Base-by-base conservation (phyloP, 495 filamentous ascomycete genomes). In the Podospora pseudocomata region DNA sequence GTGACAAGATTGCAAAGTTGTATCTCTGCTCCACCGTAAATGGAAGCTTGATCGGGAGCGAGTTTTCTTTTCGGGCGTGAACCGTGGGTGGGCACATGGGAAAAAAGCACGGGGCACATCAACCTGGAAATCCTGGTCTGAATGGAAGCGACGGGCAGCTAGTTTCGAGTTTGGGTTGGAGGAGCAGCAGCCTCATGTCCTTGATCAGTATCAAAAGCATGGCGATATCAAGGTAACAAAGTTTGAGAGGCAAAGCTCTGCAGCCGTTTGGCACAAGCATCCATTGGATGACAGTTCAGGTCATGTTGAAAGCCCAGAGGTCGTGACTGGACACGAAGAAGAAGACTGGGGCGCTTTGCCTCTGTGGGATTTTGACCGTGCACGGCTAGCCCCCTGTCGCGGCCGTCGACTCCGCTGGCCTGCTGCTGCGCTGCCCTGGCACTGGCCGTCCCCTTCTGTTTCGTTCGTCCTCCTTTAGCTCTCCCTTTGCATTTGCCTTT, bases 1-100 rank as follows among this genome's bases (percentile, higher is more conserved):
- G 68, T 71, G 66, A 68, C 53, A 61, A 74, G 68, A 74, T 74
- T 74, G 68, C 70, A 71, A 55, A 61, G 73, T 72, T 61, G 70
- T 67, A 74, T 72, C 63, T 27, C 39, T 49, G 5, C 7, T 49
- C 39, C 39, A 49, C 39, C 39, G 39, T 3, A 11, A 16, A 49
- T 58, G 55, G n/a, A 58, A 26, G 55, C 23, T 58, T 49, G 39
- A 9, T 49, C 39, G 39, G 39, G 39, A 49, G 7, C 6, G 39
- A 49, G 6, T 5, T 49, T 49, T 49, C 39, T 49, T 49, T 49
- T 49, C 15, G 9, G 39, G 9, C 39, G 39, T 49, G 39, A 49
- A 49, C 39, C 39, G 30, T 32, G 30, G 4, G 4, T 26, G 55
- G 23, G n/a, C 55, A 26, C 23, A 58, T 20, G 23, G 9, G 16